Base-by-base conservation (phyloP, 192 early-diverging fungal species). In the Geosiphon pyriformis region DNA sequence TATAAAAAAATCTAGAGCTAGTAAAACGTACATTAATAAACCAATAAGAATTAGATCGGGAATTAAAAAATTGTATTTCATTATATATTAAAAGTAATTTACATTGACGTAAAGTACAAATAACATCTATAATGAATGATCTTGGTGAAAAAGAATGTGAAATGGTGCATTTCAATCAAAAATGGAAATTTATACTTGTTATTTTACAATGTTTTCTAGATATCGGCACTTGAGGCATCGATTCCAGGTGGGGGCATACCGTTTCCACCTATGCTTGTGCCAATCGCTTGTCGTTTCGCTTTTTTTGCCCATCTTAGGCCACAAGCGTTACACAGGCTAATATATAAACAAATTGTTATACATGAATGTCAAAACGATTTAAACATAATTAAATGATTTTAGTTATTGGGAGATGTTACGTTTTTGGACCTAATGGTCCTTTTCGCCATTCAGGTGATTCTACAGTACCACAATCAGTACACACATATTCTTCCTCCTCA, bases 391-490 rank as follows among this genome's bases (percentile, higher is more conserved):
- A 48, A 2, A 46, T 10, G 2, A 8, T 20, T 54, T 10, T 0
- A 49, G 17, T 29, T 15, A 62, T 30, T 54, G 31, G 29, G 52
- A 50, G 32, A 37, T 47, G 54, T 29, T 73, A 79, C 77, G 77
- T 79, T 58, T 79, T 79, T 48, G 77, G 74, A 4, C 77, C 77
- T 65, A 70, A 68, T 33, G 77, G 77, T 4, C 77, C 78, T 63
- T 70, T 71, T 37, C 76, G 73, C 76, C 79, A 81, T 72, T 81
- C 79, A 26, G 79, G 79, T n/a, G 77, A 79, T 55, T 77, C 67
- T 2, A 72, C 72, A 27, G 75, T 79, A 52, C 77, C 79, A 76
- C 79, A 81, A 35, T 79, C 77, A 6, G 72, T 69, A 59, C 79
- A 81, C 11, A 79, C 75, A 67, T 74, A 74, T 51, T 81, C 72